Base-by-base conservation (phyloP, 2,329 filamentous ascomycete genomes). In the Aspergillus bombycis region DNA sequence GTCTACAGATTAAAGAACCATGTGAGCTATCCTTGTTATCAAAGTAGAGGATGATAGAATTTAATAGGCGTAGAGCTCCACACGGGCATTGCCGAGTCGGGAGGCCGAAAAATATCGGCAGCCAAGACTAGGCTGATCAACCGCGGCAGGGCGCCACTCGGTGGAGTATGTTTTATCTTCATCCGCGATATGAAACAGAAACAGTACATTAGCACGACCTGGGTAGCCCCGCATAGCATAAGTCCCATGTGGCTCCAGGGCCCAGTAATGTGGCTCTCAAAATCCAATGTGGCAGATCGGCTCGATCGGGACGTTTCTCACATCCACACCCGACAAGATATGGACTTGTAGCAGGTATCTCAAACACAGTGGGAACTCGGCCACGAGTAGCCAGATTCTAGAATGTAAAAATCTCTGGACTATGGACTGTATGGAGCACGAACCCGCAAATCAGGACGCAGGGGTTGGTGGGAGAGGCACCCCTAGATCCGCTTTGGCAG, bases 261-360 rank as follows among this genome's bases (percentile, higher is more conserved):
- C 21, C 19, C 19, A 28, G 14, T n/a, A 6, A 61, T 56, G 54
- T 57, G 61, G 38, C 62, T 63, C 50, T 23, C n/a, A 21, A 3
- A 12, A 11, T 23, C 19, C 32, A 10, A 54, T 54, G 52, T 54
- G 52, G 52, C 30, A 54, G 30, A 54, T 54, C 52, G 52, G 30
- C 52, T 54, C n/a, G 30, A 54, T 16, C 52, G 52, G 52, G 30
- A 54, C 21, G 9, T 36, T 11, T 36, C 30, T 30, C 30, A n/a
- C 21, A 46, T n/a, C 5, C 55, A 50, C 58, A n/a, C 26, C 23
- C 45, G 45, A 50, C 23, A 32, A 7, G 6, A 30, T 30, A 19
- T 50, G 16, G 26, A 11, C 10, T n/a, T 23, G 14, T 26, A 26
- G 19, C 21, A 46, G 11, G 23, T 12, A 14, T 46, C 43, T 14